Percentiles rank a stretch among this genome's conserved stretches.
These are phyloP conservation scores for Nothophoma quercina DNA, from an alignment of 2,329 filamentous ascomycete genomes.

Conservation along the genomic window DNA sequence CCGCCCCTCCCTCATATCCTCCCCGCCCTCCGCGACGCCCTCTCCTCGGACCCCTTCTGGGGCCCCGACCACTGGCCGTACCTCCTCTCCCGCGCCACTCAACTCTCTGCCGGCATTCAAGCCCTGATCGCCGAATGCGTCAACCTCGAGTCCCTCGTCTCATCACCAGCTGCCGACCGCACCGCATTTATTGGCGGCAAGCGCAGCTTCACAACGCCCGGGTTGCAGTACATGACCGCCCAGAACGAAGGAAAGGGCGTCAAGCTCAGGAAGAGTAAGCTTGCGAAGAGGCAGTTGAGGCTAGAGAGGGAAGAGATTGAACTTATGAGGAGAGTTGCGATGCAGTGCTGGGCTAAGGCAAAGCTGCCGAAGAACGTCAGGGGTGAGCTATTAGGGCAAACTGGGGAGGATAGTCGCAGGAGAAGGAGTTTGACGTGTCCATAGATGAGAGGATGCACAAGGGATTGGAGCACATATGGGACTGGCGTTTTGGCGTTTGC, in stretches of 20 bases:
- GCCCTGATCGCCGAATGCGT: conserved; percentile 55
- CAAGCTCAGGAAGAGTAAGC: conserved; percentile 49
- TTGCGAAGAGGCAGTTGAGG: conserved; percentile 56
- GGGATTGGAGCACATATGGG: background rate
- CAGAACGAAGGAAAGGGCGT: conserved; percentile 34
- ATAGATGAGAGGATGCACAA: background rate
- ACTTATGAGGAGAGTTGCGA: conserved; percentile 52
- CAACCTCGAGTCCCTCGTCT: conserved; percentile 52
- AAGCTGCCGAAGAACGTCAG: conserved; percentile 27
- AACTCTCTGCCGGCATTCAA: conserved; percentile 54
- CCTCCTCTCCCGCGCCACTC: conserved; percentile 53
- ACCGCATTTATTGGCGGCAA: conserved; percentile 14
- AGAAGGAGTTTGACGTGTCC: conserved; percentile 19
- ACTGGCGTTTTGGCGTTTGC: conserved; percentile 6
- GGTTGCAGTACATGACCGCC: conserved; percentile 15
- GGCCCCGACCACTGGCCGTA: conserved; percentile 54
- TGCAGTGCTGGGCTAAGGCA: conserved; percentile 53
- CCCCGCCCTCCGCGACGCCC: conserved; percentile 51
- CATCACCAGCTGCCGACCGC: conserved; percentile 35
- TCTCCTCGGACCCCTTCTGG: conserved; percentile 55
- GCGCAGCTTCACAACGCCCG: conserved; percentile 31
- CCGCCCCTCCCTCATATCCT: conserved; percentile 51
- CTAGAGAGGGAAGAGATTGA: conserved; percentile 54
- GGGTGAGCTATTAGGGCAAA: conserved; percentile 6
- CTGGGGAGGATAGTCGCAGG: background rate